Percentiles rank a stretch among this genome's conserved stretches.
phyloP scores from a whole-genome alignment of 805 yeast species.

The Barnettozyma siamensis region DNA sequence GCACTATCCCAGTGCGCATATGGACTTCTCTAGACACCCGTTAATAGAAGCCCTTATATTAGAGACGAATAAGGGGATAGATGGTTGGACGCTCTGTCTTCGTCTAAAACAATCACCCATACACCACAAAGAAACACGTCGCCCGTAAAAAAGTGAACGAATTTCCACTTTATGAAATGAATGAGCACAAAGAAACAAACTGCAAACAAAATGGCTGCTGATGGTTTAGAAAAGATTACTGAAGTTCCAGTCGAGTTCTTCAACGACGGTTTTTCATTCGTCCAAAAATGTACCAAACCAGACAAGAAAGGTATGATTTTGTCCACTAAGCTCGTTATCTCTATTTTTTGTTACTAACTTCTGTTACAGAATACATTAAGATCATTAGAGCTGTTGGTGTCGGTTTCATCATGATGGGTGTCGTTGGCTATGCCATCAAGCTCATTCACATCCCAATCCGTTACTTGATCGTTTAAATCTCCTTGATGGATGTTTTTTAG shows the following conservation, averaged over 20 bases:
- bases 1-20: too few relatives aligned
- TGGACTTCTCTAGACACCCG: too few relatives aligned
- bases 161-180: neutral
- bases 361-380: constrained; percentile 62
- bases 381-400: constrained; percentile 94
- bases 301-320: constrained; percentile 57
- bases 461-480: constrained; percentile 75
- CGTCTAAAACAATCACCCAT: too few relatives aligned
- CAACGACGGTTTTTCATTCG: constrained; percentile 85
- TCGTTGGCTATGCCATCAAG: constrained; percentile 93
- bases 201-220: constrained; percentile 33
- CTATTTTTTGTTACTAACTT: constrained; percentile 12
- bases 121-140: constrained; percentile 9
- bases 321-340: too few relatives aligned
- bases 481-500: neutral
- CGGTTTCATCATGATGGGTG: constrained; percentile 97
- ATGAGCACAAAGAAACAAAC: neutral
- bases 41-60: too few relatives aligned
- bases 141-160: neutral
- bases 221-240: constrained; percentile 67
- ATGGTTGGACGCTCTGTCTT: neutral
- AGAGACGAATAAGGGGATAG: neutral
- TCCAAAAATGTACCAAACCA: constrained; percentile 92
- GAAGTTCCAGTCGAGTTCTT: constrained; percentile 89
- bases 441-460: constrained; percentile 93